phyloP scores from a whole-genome alignment of 345 rosid species.

The Brassica cretica region DNA sequence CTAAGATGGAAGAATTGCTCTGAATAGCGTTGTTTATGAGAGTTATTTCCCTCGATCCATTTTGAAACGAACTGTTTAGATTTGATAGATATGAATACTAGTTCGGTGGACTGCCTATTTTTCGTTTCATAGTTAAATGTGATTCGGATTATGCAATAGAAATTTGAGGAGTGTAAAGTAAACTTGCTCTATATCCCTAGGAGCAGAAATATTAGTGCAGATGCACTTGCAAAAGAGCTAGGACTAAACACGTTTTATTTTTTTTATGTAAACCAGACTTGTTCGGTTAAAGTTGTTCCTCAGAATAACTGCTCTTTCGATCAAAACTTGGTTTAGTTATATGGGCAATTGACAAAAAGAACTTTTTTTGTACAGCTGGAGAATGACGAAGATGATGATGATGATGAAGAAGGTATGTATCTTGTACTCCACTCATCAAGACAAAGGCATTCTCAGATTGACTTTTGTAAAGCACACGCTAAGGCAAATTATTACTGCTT shows the following conservation, averaged over 20 bases:
- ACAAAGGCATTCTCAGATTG: constrained; percentile 22
- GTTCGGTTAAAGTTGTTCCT: neutral
- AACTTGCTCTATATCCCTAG: too few species aligned
- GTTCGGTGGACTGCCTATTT: neutral
- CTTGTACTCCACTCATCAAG: neutral
- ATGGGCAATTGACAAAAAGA: neutral
- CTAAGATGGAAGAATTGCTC: neutral
- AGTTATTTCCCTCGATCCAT: neutral
- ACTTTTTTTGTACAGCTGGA: neutral
- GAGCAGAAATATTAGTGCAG: neutral
- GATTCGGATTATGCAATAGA: neutral
- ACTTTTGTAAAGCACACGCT: constrained; percentile 42
- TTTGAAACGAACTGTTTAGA: neutral
- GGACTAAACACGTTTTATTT: neutral
- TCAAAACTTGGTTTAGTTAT: neutral
- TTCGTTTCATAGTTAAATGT: neutral
- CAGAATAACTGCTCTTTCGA: too few species aligned
- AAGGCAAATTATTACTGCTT: constrained; percentile 33
- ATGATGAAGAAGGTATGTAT: constrained; percentile 23
- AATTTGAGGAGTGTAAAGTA: neutral
- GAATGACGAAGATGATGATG: neutral
- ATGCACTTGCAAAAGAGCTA: neutral
- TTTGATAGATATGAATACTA: neutral
- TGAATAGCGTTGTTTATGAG: neutral
- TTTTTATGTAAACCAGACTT: too few species aligned